Evolutionary conservation across 805 yeast genomes (phyloP), one percentile per base, ranked within the genome.

Genomic region (Kregervanrija pseudodelftensis): DNA sequence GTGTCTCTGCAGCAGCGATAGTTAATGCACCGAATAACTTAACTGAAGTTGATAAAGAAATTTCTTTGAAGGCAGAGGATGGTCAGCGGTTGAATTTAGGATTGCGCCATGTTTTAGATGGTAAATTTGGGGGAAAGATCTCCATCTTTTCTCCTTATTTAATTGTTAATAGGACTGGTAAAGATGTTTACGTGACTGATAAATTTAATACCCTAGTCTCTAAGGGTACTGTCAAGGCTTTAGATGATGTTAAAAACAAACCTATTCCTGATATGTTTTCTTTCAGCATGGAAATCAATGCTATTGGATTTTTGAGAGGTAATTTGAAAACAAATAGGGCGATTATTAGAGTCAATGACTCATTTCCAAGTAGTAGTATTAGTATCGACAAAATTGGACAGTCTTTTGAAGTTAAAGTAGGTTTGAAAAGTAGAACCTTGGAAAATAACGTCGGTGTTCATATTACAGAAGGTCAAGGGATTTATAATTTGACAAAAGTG

Each of bases 321-420:
- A 60, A 58, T 37, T 49, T 61, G 15, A 74, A 80, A 28, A 74
- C 72, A 36, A 82, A 83, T 54, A 70, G 95, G 46, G 95, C 90
- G 0, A 56, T 73, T 22, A 55, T 90, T 7, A 73, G 75, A 48
- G 71, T 86, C 15, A 84, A 76, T 0, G 85, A 84, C 44, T 82
- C 95, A 0, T 69, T 71, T 7, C 76, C 85, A 76, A 84, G 96
- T 51, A 60, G 69, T 1, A 85, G 87, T 2, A 68, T 87, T 40
- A 82, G 95, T 59, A 80, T 93, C 55, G 96, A 90, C 58, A 95
- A 95, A 3, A 74, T 91, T 44, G 99, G 99, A 0, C 91, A 89
- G 51, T 69, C 80, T 1, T 72, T 76, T 37, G 95, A 75, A 36
- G 63, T 70, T 3, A 62, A 59, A 16, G 68, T 72, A 4, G 76